These are phyloP conservation scores for Rhizopus delemar DNA, from an alignment of 371 early-diverging fungal genomes.

Conservation along the genomic window DNA sequence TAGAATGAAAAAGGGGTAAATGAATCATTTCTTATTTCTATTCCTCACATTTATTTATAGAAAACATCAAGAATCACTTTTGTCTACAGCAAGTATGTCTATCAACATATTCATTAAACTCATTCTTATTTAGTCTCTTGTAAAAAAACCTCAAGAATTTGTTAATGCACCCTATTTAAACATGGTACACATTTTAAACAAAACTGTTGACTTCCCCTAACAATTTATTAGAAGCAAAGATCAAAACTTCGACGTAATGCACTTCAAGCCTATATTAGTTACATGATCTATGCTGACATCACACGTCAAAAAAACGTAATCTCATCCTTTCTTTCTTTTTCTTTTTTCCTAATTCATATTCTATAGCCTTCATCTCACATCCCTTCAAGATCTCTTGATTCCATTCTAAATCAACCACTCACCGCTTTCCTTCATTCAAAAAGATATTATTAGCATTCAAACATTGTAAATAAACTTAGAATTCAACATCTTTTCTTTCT, in stretches of 20 bases:
- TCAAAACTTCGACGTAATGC: constrained; percentile 42
- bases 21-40: background rate
- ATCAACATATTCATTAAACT: too few species aligned
- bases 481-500: too few species aligned
- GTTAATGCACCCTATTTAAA: background rate
- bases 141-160: background rate
- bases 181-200: constrained; percentile 3
- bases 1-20: background rate
- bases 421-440: too few species aligned
- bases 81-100: background rate
- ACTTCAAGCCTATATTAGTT: constrained; percentile 50
- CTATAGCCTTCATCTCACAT: too few species aligned
- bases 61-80: background rate
- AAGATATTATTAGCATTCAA: too few species aligned
- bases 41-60: background rate
- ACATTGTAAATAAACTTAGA: too few species aligned
- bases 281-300: constrained; percentile 46
- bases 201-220: background rate
- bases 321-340: background rate
- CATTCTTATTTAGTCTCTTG: background rate
- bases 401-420: too few species aligned
- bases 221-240: constrained; percentile 24
- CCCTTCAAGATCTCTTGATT: too few species aligned
- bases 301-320: constrained; percentile 25
- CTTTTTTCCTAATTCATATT: too few species aligned